Conservation (phyloP, 83 land plant genomes). For the Picea engelmannii region DNA sequence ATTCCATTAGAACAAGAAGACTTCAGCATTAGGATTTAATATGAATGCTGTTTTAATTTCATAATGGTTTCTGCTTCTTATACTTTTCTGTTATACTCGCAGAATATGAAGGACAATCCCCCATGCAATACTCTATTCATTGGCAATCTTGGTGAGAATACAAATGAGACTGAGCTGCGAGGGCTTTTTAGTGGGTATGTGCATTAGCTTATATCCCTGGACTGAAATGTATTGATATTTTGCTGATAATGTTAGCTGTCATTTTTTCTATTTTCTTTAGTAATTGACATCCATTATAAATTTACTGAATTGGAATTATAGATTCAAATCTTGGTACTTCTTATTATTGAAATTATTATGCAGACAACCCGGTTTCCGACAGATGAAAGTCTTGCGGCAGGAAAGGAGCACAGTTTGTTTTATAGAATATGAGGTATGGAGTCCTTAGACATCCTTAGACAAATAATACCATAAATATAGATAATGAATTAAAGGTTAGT, state of each 20-base stretch:
- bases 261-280: neutral
- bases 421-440: conserved; percentile 92
- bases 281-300: neutral
- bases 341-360: conserved; percentile 4
- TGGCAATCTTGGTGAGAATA: conserved; percentile 93
- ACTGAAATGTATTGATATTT: neutral
- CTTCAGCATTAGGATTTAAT: too few species aligned
- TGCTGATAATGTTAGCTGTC: neutral
- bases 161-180: conserved; percentile 88
- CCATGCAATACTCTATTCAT: conserved; percentile 98
- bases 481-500: neutral
- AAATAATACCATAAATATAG: too few species aligned
- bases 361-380: conserved; percentile 92
- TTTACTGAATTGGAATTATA: neutral
- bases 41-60: too few species aligned
- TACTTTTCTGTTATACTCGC: conserved; percentile 21
- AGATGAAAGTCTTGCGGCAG: conserved; percentile 90
- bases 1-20: too few species aligned
- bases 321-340: neutral
- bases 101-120: conserved; percentile 97
- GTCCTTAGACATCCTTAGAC: too few species aligned
- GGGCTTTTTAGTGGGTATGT: conserved; percentile 78
- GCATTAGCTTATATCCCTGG: neutral
- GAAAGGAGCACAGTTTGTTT: conserved; percentile 97
- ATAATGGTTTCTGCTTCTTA: neutral